Conservation (phyloP, 2,329 filamentous ascomycete genomes). For the Zasmidium angulare region DNA sequence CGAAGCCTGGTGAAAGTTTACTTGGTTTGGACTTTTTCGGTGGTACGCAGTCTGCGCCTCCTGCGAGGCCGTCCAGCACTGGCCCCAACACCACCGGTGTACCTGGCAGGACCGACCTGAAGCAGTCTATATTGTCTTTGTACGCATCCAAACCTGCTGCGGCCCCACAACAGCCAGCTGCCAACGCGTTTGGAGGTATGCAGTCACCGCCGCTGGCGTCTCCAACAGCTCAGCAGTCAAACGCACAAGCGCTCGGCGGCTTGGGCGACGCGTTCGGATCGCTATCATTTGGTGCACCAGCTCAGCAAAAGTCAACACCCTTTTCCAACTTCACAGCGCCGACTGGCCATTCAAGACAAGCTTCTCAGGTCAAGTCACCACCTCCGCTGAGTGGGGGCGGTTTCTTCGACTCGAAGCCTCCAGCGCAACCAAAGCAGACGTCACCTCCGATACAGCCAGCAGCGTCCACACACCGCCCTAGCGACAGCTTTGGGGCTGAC, state of each 20-base stretch:
- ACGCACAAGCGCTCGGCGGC: slow-evolving; percentile 49
- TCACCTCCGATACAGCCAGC: slow-evolving; percentile 26
- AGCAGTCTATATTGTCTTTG: slow-evolving; percentile 94
- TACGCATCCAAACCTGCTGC: slow-evolving; percentile 84
- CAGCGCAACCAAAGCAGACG: slow-evolving; percentile 40
- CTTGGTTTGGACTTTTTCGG: slow-evolving; percentile 92
- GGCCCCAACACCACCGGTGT: slow-evolving; percentile 56
- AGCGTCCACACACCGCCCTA: slow-evolving; percentile 50
- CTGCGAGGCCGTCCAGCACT: slow-evolving; percentile 75
- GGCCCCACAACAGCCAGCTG: slow-evolving; percentile 41
- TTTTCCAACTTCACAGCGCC: slow-evolving; percentile 65
- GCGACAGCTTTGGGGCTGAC: slow-evolving; percentile 50
- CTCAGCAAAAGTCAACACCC: slow-evolving; percentile 58
- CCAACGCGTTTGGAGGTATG: slow-evolving; percentile 67
- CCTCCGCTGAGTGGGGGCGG: slow-evolving; percentile 66
- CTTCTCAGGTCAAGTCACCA: slow-evolving; percentile 35
- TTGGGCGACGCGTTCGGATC: slow-evolving; percentile 80
- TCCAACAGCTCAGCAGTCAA: slow-evolving; percentile 32
- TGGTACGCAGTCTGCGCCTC: slow-evolving; percentile 65
- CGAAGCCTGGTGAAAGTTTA: slow-evolving; percentile 79
- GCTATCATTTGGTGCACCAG: slow-evolving; percentile 58
- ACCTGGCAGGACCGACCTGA: slow-evolving; percentile 85
- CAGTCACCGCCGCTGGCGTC: slow-evolving; percentile 52
- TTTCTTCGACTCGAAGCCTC: slow-evolving; percentile 73
- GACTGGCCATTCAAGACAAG: slow-evolving; percentile 48